Base-by-base conservation (phyloP, 306 rosid species). In the Vigna unguiculata region DNA sequence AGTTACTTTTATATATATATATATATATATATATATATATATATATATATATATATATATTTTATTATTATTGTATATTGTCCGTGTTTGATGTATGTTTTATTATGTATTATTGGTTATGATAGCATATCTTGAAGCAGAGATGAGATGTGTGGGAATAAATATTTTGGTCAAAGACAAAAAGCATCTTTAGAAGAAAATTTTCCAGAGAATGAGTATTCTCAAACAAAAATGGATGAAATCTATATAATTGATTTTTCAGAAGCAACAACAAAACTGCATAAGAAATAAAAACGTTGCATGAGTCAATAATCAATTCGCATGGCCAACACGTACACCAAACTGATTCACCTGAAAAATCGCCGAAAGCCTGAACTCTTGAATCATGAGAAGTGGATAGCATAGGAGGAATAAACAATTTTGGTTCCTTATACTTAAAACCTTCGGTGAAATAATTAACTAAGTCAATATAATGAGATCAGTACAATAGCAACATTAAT, bases 261-360 rank as follows among this genome's bases (percentile, higher is more conserved):
- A 54, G 60, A 21, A 20, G 60, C 60, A 55, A 55, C 61, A 14
- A 16, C 40, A 14, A 15, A 59, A 15, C 16, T 60, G 3, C 45
- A 60, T 32, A 60, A 60, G 67, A 32, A 30, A 59, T 28, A 28
- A 60, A 2, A 60, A 30, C 43, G 14, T 32, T 60, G 11, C 5
- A 59, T 10, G 3, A 2, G 17, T 28, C 43, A 59, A 59, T 30
- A 0, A 6, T 30, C 41, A 28, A 59, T 1, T 24, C 17, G 40
- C 25, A 59, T 40, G 70, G 22, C 21, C 19, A 64, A 4, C 51
- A 64, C 19, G 13, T 38, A n/a, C n/a, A 14, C 30, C 9, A 16
- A 36, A 62, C 25, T 38, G 49, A 63, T 63, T 63, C 30, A 63
- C 19, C 70, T 38, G 70, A 63, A 38, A 63, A 10, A 57, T 38